A percentile compares a stretch with the other conserved stretches of the same genome.
Evolutionary conservation across 371 early-diverging fungal genomes (phyloP).

Genomic region (Mortierella sp.): DNA sequence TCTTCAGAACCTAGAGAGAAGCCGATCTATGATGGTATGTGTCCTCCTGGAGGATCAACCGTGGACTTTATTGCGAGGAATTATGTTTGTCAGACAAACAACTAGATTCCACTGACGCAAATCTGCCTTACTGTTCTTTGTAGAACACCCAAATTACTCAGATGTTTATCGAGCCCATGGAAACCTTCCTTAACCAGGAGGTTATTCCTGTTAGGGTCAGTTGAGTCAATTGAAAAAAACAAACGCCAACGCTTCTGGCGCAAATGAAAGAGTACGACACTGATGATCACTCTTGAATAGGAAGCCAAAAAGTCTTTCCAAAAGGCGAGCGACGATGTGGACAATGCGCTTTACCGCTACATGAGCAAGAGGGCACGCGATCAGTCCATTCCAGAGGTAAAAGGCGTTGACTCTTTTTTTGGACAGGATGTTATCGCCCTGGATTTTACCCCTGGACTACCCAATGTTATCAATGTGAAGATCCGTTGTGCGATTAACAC

Average conservation of each 20-base stretch:
- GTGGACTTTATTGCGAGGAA: constrained; percentile 1
- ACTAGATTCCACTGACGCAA: too few species aligned
- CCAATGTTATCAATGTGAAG: too few species aligned
- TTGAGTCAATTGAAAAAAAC: constrained; percentile 1
- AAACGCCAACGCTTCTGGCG: background rate
- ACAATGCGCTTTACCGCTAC: constrained; percentile 65
- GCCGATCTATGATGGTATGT: constrained; percentile 68
- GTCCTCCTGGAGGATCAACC: background rate
- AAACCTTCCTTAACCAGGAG: constrained; percentile 67
- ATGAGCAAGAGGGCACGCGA: constrained; percentile 73
- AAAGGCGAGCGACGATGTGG: constrained; percentile 73
- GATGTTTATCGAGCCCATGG: constrained; percentile 74
- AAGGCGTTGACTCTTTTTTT: constrained; percentile 1
- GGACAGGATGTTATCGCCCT: too few species aligned
- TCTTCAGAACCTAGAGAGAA: constrained; percentile 70
- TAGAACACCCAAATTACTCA: constrained; percentile 71
- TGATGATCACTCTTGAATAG: constrained; percentile 32
- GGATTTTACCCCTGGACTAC: too few species aligned
- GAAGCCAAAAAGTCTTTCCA: constrained; percentile 73
- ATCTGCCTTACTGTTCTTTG: background rate
- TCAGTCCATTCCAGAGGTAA: constrained; percentile 67
- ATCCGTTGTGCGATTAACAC: too few species aligned
- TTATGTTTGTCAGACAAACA: too few species aligned
- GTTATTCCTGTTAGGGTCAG: constrained; percentile 70
- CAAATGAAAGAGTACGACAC: too few species aligned